Evolutionary conservation across 768 basidiomycete genomes (phyloP).

Genomic region (Cubamyces sp.): DNA sequence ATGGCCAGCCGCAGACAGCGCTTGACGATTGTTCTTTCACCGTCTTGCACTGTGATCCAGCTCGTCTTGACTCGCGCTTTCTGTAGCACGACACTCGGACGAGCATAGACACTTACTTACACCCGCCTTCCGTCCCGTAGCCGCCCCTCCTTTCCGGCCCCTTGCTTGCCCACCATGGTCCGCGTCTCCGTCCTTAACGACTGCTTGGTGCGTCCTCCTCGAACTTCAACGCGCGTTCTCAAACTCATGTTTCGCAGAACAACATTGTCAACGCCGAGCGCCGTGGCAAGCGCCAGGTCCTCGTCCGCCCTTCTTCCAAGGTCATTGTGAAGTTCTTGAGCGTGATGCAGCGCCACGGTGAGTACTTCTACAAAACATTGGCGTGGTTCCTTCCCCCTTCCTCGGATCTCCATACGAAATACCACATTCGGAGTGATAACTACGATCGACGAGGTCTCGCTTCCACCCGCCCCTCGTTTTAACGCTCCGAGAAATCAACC

Average conservation of each 20-base stretch:
- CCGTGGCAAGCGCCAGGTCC: constrained; percentile 98
- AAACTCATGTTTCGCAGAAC: constrained; percentile 55
- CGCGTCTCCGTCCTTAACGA: constrained; percentile 86
- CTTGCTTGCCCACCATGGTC: constrained; percentile 63
- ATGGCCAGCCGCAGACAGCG: constrained; percentile 23
- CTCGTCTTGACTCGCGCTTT: constrained; percentile 80
- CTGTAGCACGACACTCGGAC: constrained; percentile 84
- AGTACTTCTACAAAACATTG: constrained; percentile 36
- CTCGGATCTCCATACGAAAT: background rate
- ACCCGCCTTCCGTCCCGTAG: constrained; percentile 33
- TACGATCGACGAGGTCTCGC: constrained; percentile 69
- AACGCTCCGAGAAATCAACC: constrained; percentile 76
- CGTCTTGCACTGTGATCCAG: constrained; percentile 26
- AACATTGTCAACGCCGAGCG: constrained; percentile 99
- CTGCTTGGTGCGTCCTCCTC: constrained; percentile 48
- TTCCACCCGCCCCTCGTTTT: constrained; percentile 78
- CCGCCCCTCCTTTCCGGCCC: constrained; percentile 25
- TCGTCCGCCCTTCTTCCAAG: constrained; percentile 96
- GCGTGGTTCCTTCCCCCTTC: background rate
- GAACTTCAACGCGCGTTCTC: constrained; percentile 10
- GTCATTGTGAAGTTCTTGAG: constrained; percentile 97
- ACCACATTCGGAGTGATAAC: constrained; percentile 75
- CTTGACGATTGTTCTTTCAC: constrained; percentile 28
- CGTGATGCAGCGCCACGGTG: constrained; percentile 99
- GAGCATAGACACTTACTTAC: constrained; percentile 50